phyloP scores from a whole-genome alignment of 2,329 filamentous ascomycete species.

The Pseudogymnoascus destructans region DNA sequence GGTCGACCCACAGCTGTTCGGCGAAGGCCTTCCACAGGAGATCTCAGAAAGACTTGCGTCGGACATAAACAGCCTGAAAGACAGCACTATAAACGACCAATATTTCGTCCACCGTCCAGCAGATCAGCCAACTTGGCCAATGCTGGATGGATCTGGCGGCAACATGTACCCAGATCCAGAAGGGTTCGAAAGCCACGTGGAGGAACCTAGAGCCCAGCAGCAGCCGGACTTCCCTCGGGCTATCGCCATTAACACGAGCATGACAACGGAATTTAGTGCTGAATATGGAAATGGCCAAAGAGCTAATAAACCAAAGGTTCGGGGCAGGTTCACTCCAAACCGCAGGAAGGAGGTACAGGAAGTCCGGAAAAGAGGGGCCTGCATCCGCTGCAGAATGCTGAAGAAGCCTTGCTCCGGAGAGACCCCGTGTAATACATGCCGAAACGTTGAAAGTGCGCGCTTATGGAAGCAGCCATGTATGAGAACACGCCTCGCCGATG shows the following conservation, averaged over 20 bases:
- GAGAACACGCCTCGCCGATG: slow-evolving; percentile 46
- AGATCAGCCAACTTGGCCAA: slow-evolving; percentile 21
- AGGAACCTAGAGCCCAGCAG: slow-evolving; percentile 11
- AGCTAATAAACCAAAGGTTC: slow-evolving; percentile 31
- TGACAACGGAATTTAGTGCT: slow-evolving; percentile 24
- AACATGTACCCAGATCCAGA: slow-evolving; percentile 18
- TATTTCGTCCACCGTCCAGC: slow-evolving; percentile 14
- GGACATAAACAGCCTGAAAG: slow-evolving; percentile 17
- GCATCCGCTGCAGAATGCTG: slow-evolving; percentile 51
- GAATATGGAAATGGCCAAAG: slow-evolving; percentile 25
- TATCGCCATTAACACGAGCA: slow-evolving; percentile 19
- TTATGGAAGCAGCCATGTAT: slow-evolving; percentile 55
- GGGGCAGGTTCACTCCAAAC: slow-evolving; percentile 42
- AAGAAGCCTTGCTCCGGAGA: slow-evolving; percentile 54
- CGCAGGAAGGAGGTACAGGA: slow-evolving; percentile 53
- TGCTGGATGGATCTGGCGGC: slow-evolving; percentile 18
- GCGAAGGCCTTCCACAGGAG: slow-evolving; percentile 14
- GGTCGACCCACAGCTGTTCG: slow-evolving; percentile 26
- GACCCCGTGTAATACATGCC: slow-evolving; percentile 49
- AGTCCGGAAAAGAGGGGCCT: slow-evolving; percentile 51
- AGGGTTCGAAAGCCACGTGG: slow-evolving; percentile 10
- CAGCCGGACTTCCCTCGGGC: slow-evolving; percentile 14
- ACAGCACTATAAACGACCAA: slow-evolving; percentile 10
- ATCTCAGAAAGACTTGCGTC: slow-evolving; percentile 15
- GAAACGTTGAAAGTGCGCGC: slow-evolving; percentile 48